Base-by-base conservation (phyloP, 768 basidiomycete species). In the Boletus rubropictus region DNA sequence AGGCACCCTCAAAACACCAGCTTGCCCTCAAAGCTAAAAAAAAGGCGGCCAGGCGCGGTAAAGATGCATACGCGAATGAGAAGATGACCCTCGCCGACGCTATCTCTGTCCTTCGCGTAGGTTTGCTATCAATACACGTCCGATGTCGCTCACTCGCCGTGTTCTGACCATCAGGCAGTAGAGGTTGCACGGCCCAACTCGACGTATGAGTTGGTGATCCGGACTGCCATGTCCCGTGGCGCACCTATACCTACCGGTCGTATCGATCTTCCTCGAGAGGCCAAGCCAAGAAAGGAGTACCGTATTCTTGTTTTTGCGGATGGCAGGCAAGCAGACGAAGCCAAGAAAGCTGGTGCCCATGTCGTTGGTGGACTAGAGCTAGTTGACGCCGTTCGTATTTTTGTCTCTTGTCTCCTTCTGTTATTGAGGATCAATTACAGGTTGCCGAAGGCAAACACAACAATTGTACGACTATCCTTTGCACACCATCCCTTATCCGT, bases 281-380 rank as follows among this genome's bases (percentile, higher is more conserved):
- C 86, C 32, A 89, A 89, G 59, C 65, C 79, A 22, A 81, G 79
- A 57, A 60, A 73, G 28, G 78, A 83, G 56, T 86, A 89, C 50
- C 82, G 78, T 46, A 83, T 98, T 44, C 76, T 96, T n/a, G 92
- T 95, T 25, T 97, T 98, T 58, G 93, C 93, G 4, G 89, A 92
- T 56, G 90, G 90, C 5, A 73, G 81, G 46, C 74, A 78, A 42
- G 89, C 86, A 15, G 87, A 89, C 17, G 82, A 87, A 22, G 96
- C 96, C 0, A 83, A 77, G 66, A 79, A 74, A 35, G 89, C 90
- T 4, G 96, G 96, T 6, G 96, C 94, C 1, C 81, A 91, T 50
- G 79, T 86, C 50, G 89, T 97, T 14, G 96, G 96, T 38, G 95
- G 93, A 24, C 73, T 78, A 36, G 96, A 98, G 58, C 72, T 99